These are phyloP conservation scores for Epichloe gansuensis DNA, from an alignment of 2,329 filamentous ascomycete species.

Conservation along the genomic window DNA sequence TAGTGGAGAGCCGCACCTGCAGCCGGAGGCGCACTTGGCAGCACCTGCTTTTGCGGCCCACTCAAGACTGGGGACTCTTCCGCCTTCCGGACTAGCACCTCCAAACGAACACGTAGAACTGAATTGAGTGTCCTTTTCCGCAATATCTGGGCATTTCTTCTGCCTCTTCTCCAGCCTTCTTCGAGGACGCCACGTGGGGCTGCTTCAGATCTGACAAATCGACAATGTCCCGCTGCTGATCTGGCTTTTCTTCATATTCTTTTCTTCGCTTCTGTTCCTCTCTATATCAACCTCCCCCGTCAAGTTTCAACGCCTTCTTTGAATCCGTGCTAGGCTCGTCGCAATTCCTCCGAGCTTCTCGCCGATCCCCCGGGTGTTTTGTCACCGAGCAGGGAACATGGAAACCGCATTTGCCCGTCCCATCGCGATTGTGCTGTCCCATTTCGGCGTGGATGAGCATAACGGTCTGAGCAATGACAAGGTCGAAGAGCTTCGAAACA, in stretches of 20 bases:
- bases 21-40: background rate
- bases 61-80: constrained; percentile 3
- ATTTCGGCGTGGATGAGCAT: constrained; percentile 42
- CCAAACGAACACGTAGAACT: constrained; percentile 17
- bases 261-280: background rate
- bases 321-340: constrained; percentile 3
- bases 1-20: background rate
- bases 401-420: constrained; percentile 49
- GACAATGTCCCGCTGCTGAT: constrained; percentile 14
- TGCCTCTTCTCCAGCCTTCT: constrained; percentile 8
- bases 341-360: background rate
- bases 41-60: background rate
- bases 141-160: background rate
- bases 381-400: constrained; percentile 29
- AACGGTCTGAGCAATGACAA: constrained; percentile 47
- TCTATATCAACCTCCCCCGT: background rate
- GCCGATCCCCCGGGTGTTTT: constrained; percentile 5
- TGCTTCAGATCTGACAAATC: constrained; percentile 15
- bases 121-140: background rate
- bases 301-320: background rate
- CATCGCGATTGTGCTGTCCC: constrained; percentile 43
- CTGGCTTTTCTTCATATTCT: background rate
- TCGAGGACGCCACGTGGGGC: constrained; percentile 20
- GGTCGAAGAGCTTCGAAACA: constrained; percentile 39
- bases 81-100: constrained; percentile 7